Evolutionary conservation across 2,329 filamentous ascomycete genomes (phyloP), one percentile per base, ranked within the genome.

Genomic region (Xylaria hypoxylon): DNA sequence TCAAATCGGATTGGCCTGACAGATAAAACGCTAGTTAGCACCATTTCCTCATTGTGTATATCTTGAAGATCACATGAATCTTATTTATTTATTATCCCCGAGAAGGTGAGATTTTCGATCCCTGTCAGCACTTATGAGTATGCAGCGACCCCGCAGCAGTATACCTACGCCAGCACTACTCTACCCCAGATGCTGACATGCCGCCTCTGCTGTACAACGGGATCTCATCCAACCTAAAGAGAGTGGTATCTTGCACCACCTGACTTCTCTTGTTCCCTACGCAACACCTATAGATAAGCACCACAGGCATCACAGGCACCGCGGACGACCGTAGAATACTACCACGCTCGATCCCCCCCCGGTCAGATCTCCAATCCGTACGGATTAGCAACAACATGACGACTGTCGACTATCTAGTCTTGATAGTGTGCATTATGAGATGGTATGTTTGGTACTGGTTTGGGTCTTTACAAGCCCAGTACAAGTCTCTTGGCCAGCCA

Each of bases 121-220:
- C n/a, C 22, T 24, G 38, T 38, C 24, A 53, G 47, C 26, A 35
- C 28, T n/a, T n/a, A n/a, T n/a, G n/a, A n/a, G 28, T 28, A 10
- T 52, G 61, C 35, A 28, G 55, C 10, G 45, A 40, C 45, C 52
- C 48, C 26, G 47, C 55, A 53, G 38, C 31, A 56, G n/a, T n/a
- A 47, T 24, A 8, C 28, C n/a, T 52, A 31, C 17, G 24, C 17
- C 13, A n/a, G 35, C 47, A 24, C 56, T 22, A 11, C 22, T 19
- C 15, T 44, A 28, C 15, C 35, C 35, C 35, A 40, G 19, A 28
- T 38, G 11, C 19, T 42, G 52, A 42, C 19, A 28, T 50, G 17
- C 19, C 3, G 2, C 28, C 17, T 47, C 45, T 47, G 55, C 15
- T 35, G 28, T 59, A 33, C 45, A 42, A 51, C 31, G 24, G 17